Percentiles rank a stretch among this genome's conserved stretches.
Evolutionary conservation across 495 filamentous ascomycete genomes (phyloP).

Genomic region (Hypoxylon fuscum): DNA sequence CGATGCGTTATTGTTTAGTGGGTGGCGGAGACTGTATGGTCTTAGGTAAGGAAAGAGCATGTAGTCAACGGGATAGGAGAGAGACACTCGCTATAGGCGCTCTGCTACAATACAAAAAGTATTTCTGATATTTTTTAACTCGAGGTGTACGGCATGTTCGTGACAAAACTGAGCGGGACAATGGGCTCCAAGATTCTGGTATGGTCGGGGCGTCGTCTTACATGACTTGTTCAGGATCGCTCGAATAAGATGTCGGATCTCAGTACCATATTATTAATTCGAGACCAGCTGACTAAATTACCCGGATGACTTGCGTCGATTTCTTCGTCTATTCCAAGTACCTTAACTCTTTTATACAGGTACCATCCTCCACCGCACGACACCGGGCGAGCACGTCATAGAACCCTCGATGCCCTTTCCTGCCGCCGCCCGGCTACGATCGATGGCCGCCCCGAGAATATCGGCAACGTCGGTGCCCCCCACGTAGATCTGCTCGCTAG

Average conservation of each 20-base stretch:
- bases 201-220: no score
- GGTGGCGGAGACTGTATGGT: slow-evolving; percentile 1
- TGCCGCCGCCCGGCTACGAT: slow-evolving; percentile 4
- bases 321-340: neutral
- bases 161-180: neutral
- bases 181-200: no score
- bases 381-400: slow-evolving; percentile 33
- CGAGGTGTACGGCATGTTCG: neutral
- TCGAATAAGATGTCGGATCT: no score
- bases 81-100: slow-evolving; percentile 43
- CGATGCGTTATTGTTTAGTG: slow-evolving; percentile 10
- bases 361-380: slow-evolving; percentile 25
- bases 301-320: neutral
- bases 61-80: slow-evolving; percentile 18
- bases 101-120: slow-evolving; percentile 40
- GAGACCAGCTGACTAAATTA: neutral
- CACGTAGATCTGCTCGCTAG: slow-evolving; percentile 30
- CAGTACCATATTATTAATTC: no score
- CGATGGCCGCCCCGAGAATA: slow-evolving; percentile 17
- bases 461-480: slow-evolving; percentile 27
- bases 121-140: slow-evolving; percentile 31
- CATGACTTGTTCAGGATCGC: no score
- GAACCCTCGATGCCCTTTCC: slow-evolving; percentile 25
- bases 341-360: slow-evolving; percentile 6
- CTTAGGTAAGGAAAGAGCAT: slow-evolving; percentile 6